Conservation (phyloP, 306 rosid species). For the Fagus sylvatica region DNA sequence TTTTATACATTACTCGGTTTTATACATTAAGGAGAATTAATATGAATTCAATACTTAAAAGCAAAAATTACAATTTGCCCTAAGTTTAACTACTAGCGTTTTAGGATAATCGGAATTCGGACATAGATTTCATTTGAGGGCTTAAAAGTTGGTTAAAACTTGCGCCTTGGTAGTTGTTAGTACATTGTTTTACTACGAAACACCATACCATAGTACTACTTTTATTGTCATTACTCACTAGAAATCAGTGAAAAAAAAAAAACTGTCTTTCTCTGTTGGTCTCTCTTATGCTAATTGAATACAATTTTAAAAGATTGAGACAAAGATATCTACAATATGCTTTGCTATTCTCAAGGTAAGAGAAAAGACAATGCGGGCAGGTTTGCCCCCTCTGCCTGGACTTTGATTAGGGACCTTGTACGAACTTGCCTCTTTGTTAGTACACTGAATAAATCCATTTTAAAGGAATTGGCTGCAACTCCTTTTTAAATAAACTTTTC, state of each 20-base stretch:
- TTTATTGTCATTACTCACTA: too few relatives aligned
- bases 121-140: background rate
- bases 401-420: slow-evolving; percentile 8
- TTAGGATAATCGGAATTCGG: background rate
- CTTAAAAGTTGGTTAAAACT: too few relatives aligned
- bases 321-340: slow-evolving; percentile 24
- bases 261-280: too few relatives aligned
- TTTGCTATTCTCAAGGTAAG: slow-evolving; percentile 35
- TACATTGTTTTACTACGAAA: background rate
- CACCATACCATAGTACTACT: background rate
- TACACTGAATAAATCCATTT: too few relatives aligned
- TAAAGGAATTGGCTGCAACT: too few relatives aligned
- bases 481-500: too few relatives aligned
- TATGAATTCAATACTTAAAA: too few relatives aligned
- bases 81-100: background rate
- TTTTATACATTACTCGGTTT: too few relatives aligned
- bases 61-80: background rate
- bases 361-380: slow-evolving; percentile 25
- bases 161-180: background rate
- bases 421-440: background rate
- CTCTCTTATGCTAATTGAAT: too few relatives aligned
- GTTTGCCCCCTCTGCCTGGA: slow-evolving; percentile 21
- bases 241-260: too few relatives aligned
- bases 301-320: slow-evolving; percentile 22
- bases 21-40: too few relatives aligned